Evolutionary conservation across 305 asterid genomes (phyloP).

Genomic region (Solanum chacoense): DNA sequence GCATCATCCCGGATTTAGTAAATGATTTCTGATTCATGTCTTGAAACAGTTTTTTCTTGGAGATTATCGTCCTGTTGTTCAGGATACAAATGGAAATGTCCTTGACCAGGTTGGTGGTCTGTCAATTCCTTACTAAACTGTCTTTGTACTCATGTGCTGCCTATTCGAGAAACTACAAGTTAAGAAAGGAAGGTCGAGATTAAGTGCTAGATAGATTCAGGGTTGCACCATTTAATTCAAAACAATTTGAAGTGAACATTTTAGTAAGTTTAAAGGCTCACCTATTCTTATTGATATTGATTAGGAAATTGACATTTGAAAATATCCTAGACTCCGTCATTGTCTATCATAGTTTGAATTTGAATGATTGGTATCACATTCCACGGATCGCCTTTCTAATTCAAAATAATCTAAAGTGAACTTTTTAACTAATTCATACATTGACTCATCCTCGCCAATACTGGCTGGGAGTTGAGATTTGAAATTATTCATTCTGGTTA

Average conservation of each 20-base stretch:
- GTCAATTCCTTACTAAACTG: not conserved
- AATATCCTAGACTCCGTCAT: not conserved
- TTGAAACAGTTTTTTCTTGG: slow-evolving; percentile 80
- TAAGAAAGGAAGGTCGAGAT: not conserved
- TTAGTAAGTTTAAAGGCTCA: not conserved
- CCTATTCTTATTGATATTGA: not conserved
- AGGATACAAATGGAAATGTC: slow-evolving; percentile 89
- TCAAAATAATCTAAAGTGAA: not conserved
- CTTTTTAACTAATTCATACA: not conserved
- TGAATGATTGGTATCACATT: not conserved
- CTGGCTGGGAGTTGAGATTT: not conserved
- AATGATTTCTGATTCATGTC: slow-evolving; percentile 22
- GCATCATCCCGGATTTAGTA: slow-evolving; percentile 5
- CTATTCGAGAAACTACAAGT: not conserved
- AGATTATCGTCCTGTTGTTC: slow-evolving; percentile 92
- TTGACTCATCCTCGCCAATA: not conserved
- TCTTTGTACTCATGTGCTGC: not conserved
- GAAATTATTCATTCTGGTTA: not conserved
- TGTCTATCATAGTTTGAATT: not conserved
- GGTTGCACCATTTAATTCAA: not conserved
- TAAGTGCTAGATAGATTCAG: not conserved
- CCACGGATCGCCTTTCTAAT: not conserved
- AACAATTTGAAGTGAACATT: not conserved
- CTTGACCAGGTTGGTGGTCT: slow-evolving; percentile 68
- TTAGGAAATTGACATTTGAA: not conserved